Conservation (phyloP, 805 yeast species). For the Myxozyma mucilagina region DNA sequence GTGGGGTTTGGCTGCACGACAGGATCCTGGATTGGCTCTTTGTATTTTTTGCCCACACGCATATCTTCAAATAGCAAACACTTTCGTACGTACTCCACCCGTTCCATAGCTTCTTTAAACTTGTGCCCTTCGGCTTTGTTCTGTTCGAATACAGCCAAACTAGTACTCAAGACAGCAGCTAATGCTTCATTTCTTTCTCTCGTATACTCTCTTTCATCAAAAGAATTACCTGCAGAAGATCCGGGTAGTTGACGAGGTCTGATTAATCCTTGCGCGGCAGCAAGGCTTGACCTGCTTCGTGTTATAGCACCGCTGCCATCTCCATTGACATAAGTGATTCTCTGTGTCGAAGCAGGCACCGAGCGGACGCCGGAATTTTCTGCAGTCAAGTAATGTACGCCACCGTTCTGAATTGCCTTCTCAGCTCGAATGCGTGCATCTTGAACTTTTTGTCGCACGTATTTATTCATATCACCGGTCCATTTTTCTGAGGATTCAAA, state of each 20-base stretch:
- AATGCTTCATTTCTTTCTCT: constrained; percentile 25
- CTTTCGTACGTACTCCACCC: constrained; percentile 23
- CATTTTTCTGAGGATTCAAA: constrained; percentile 24
- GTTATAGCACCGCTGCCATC: neutral
- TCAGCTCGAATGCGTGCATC: constrained; percentile 23
- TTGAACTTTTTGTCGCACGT: constrained; percentile 23
- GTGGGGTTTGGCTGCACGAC: neutral
- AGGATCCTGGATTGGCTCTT: neutral
- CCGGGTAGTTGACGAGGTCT: neutral
- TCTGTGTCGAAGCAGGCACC: neutral
- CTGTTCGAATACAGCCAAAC: constrained; percentile 1
- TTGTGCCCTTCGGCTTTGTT: neutral
- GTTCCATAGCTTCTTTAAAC: constrained; percentile 14
- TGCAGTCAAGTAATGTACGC: constrained; percentile 17
- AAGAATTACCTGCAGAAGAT: constrained; percentile 7
- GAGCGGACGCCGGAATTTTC: constrained; percentile 11
- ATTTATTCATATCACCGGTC: constrained; percentile 28
- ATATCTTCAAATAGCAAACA: constrained; percentile 27
- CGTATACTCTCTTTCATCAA: constrained; percentile 18
- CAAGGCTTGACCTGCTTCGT: neutral
- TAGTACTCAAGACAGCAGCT: constrained; percentile 15
- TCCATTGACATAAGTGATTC: constrained; percentile 1
- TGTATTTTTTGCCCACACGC: constrained; percentile 9
- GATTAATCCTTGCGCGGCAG: neutral
- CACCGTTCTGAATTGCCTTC: constrained; percentile 15